Base-by-base conservation (phyloP, 169 alveolate species). In the Cryptosporidium baileyi region DNA sequence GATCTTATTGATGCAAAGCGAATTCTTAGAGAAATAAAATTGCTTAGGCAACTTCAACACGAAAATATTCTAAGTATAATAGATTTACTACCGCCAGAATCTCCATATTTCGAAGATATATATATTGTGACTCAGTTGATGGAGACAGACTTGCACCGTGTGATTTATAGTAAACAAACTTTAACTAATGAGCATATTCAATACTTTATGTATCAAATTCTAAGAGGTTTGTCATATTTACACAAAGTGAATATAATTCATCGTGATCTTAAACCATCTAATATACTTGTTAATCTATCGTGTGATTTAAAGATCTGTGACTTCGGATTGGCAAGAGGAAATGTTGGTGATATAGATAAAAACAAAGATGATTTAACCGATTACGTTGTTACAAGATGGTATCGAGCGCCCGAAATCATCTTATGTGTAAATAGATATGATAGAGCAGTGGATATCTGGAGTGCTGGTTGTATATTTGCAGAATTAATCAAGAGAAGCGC, bases 331-430 rank as follows among this genome's bases (percentile, higher is more conserved):
- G 95, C 97, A 5, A 88, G 96, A 63, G 96, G 96, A 89, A 80
- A 61, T 93, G 67, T 88, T 90, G 13, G 89, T 74, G 67, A 91
- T 11, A 38, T 74, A 17, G 74, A 74, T 54, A 22, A 57, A 28
- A 89, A 60, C 15, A 92, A 90, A 80, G 65, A 82, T 59, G 67
- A 81, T 41, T 59, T 81, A 36, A 89, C 94, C 1, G 93, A 93
- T 88, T 94, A 94, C 82, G 97, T 94, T 0, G 94, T 95, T 17
- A 95, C 98, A 15, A 89, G 98, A 80, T 96, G 99, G 98, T 96
- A 96, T 79, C 82, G 99, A 44, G 96, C 99, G 0, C 99, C 98
- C 1, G 98, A 96, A 89, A 95, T 96, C 38, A 92, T 95, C 54
- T 85, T 96, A 9, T 92, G 93, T 60, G 95, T 96, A 2, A 90